A percentile compares a stretch with the other conserved stretches of the same genome.
phyloP scores from a whole-genome alignment of 495 filamentous ascomycete genomes.

The Antarctomyces pellizariae region DNA sequence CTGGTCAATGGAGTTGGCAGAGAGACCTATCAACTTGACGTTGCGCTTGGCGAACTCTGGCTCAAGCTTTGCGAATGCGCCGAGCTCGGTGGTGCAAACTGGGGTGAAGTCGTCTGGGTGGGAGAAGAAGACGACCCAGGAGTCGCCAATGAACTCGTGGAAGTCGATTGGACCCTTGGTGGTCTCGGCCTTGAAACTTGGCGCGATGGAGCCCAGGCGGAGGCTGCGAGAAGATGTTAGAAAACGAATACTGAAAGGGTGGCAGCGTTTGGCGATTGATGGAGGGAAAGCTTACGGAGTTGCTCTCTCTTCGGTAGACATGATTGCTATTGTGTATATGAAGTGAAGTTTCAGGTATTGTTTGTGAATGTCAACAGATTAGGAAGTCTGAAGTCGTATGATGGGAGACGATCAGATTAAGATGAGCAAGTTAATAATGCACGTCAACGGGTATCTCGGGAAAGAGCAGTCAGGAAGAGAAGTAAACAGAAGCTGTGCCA shows the following conservation, averaged over 20 bases:
- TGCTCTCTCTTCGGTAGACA: constrained; percentile 8
- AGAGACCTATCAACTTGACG: constrained; percentile 89
- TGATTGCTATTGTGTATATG: constrained; percentile 1
- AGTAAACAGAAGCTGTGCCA: too few species aligned
- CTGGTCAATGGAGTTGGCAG: constrained; percentile 49
- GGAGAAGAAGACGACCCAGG: constrained; percentile 90
- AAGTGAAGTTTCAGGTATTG: neutral
- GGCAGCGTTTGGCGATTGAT: neutral
- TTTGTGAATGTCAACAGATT: too few species aligned
- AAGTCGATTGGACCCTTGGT: constrained; percentile 85
- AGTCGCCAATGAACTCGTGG: constrained; percentile 88
- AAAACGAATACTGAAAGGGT: constrained; percentile 1
- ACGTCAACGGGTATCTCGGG: too few species aligned
- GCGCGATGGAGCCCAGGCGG: constrained; percentile 73
- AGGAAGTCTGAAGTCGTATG: too few species aligned
- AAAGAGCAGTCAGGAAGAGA: too few species aligned
- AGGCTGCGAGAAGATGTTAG: constrained; percentile 25
- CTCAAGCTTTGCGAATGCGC: constrained; percentile 89
- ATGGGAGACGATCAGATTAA: too few species aligned
- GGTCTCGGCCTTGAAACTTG: constrained; percentile 85
- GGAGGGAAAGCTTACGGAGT: constrained; percentile 6
- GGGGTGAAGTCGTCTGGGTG: constrained; percentile 90
- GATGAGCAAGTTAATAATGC: too few species aligned
- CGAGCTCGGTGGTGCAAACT: constrained; percentile 96
- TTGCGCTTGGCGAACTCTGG: constrained; percentile 86